Evolutionary conservation across 2,329 filamentous ascomycete species (phyloP).

Genomic region (Aspergillus sergii): DNA sequence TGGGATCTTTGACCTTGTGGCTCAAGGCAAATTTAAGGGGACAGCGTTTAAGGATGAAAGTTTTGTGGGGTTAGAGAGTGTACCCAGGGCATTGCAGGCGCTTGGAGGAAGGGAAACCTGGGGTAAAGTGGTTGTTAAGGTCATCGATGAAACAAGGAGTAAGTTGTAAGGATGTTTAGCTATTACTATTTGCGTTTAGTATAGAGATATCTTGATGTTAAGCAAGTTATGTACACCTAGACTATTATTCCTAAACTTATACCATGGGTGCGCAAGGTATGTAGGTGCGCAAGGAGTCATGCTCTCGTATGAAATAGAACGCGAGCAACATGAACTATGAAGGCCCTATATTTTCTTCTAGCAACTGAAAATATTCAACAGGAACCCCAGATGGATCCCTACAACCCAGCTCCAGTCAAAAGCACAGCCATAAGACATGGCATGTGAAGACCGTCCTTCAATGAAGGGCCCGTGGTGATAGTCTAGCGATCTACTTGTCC

Average conservation of each 20-base stretch:
- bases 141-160: conserved; percentile 68
- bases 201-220: not conserved
- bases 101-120: conserved; percentile 82
- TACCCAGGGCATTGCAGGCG: conserved; percentile 75
- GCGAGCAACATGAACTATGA: conserved; percentile 50
- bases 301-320: conserved; percentile 41
- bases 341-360: conserved; percentile 44
- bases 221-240: conserved; percentile 4
- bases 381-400: conserved; percentile 19
- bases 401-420: conserved; percentile 44
- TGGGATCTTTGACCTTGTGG: conserved; percentile 77
- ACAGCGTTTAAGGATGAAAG: conserved; percentile 81
- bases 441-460: conserved; percentile 40
- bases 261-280: conserved; percentile 15
- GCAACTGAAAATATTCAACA: conserved; percentile 32
- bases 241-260: not conserved
- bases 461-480: conserved; percentile 34
- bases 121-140: conserved; percentile 92
- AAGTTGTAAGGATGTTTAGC: conserved; percentile 32
- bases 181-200: conserved; percentile 3
- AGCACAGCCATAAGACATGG: conserved; percentile 46
- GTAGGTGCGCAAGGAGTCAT: conserved; percentile 52
- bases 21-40: conserved; percentile 74
- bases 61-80: conserved; percentile 78
- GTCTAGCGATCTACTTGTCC: conserved; percentile 14